These are phyloP conservation scores for Pestalotiopsis fici DNA, from an alignment of 2,329 filamentous ascomycete species.

Conservation along the genomic window DNA sequence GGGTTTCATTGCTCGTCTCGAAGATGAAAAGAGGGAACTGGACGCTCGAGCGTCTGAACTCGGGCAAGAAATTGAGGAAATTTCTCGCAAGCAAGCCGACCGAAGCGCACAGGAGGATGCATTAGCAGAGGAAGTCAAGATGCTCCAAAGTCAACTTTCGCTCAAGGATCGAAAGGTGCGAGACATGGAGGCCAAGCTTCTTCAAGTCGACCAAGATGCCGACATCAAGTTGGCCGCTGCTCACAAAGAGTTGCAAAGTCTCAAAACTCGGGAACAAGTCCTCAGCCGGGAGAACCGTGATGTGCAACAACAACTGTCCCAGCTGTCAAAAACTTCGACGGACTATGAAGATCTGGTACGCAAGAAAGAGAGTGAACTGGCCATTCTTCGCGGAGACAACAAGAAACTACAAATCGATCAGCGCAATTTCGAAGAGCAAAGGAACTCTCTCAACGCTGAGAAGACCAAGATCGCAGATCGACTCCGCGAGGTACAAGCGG, in stretches of 20 bases:
- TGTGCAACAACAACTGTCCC: conserved; percentile 80
- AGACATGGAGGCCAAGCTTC: conserved; percentile 81
- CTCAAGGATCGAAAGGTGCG: conserved; percentile 88
- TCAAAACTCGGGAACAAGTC: conserved; percentile 74
- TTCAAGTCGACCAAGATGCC: conserved; percentile 85
- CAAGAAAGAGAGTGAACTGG: conserved; percentile 90
- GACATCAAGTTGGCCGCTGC: conserved; percentile 80
- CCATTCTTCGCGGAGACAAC: conserved; percentile 81
- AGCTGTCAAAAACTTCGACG: conserved; percentile 87
- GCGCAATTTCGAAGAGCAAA: conserved; percentile 77
- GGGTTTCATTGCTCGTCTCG: conserved; percentile 79
- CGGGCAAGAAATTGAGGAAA: conserved; percentile 69
- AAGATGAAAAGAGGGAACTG: conserved; percentile 81
- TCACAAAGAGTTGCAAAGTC: conserved; percentile 76
- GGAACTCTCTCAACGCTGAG: conserved; percentile 67
- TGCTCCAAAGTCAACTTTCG: conserved; percentile 86
- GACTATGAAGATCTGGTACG: conserved; percentile 94
- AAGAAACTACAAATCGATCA: conserved; percentile 82
- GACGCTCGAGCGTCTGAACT: conserved; percentile 67
- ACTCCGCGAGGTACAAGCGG: conserved; percentile 82
- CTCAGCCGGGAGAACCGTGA: conserved; percentile 79
- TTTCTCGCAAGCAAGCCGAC: conserved; percentile 71
- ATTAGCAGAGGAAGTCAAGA: conserved; percentile 81
- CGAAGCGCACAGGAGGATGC: conserved; percentile 75
- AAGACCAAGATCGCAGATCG: conserved; percentile 77